Base-by-base conservation (phyloP, 2,329 filamentous ascomycete genomes). In the Huntiella decipiens region DNA sequence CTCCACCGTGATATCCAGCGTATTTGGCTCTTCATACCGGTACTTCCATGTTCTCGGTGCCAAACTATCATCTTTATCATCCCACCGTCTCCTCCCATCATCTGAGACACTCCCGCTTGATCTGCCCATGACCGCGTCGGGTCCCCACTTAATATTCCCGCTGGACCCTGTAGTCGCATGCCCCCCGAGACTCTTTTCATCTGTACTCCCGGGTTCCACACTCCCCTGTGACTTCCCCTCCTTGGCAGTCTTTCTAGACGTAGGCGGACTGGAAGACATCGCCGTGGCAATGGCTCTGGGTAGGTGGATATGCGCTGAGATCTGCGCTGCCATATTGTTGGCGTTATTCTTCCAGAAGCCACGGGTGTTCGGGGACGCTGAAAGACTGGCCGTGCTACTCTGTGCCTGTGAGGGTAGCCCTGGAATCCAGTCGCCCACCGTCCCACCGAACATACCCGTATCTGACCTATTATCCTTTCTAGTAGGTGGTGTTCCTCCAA, bases 401-500 rank as follows among this genome's bases (percentile, higher is more conserved):
- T 43, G 43, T 3, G 36, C 36, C 31, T 46, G 44, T 5, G 44
- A 46, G 10, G 40, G 40, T 22, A 28, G 8, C 22, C 22, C 22
- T 28, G 71, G 67, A 0, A 67, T 66, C 35, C 63, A 61, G 43
- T 43, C 40, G 68, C 66, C 22, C 62, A 57, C 19, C 71, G 66
- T 4, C 60, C 61, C 4, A 63, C 38, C 33, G 36, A 49, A 31
- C 8, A 28, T 33, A n/a, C 13, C 37, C 11, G 37, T 19, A 6
- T 48, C 53, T 42, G 64, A 63, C n/a, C 69, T 64, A 44, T 57
- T 60, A 15, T 63, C 67, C 13, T 60, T 62, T 50, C 65, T 67
- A 8, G 63, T 64, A 0, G 74, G 74, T 2, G 74, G 74, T 2
- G 74, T 79, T 50, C 78, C 73, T 22, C 73, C 73, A 19, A 49